Conservation (phyloP, 2,329 filamentous ascomycete species). For the Penicillium sp. region DNA sequence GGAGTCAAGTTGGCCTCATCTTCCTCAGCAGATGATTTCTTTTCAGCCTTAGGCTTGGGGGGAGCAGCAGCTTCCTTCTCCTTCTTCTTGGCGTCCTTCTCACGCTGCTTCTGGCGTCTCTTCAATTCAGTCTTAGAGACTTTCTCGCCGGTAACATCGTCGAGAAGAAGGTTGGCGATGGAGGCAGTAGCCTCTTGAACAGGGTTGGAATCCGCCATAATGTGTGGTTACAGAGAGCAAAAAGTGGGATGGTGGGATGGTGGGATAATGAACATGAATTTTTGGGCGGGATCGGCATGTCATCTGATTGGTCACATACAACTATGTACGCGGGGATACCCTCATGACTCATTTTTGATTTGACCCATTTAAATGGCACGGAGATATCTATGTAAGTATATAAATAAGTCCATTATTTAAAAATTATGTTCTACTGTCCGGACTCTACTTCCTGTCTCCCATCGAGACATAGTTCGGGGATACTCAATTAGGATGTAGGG, state of each 20-base stretch:
- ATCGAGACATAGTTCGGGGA: background rate
- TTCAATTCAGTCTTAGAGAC: constrained; percentile 86
- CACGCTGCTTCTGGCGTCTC: constrained; percentile 89
- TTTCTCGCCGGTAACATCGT: constrained; percentile 89
- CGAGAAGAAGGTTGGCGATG: constrained; percentile 73
- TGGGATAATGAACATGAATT: constrained; percentile 27
- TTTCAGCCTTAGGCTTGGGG: constrained; percentile 58
- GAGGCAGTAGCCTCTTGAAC: constrained; percentile 47
- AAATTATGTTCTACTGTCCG: background rate
- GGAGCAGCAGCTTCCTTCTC: constrained; percentile 72
- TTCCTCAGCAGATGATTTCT: constrained; percentile 60
- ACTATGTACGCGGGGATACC: background rate
- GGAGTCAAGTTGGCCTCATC: constrained; percentile 72
- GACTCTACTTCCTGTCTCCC: background rate
- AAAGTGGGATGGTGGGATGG: constrained; percentile 25
- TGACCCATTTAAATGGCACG: background rate
- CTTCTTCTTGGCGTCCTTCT: constrained; percentile 83
- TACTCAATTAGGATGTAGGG: constrained; percentile 30
- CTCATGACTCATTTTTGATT: background rate
- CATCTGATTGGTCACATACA: constrained; percentile 23
- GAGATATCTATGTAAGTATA: background rate
- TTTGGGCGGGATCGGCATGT: constrained; percentile 32
- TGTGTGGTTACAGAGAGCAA: constrained; percentile 19
- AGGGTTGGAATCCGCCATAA: constrained; percentile 42
- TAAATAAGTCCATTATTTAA: background rate